These are phyloP conservation scores for Cyberlindnera maritima DNA, from an alignment of 805 yeast genomes.

Conservation along the genomic window DNA sequence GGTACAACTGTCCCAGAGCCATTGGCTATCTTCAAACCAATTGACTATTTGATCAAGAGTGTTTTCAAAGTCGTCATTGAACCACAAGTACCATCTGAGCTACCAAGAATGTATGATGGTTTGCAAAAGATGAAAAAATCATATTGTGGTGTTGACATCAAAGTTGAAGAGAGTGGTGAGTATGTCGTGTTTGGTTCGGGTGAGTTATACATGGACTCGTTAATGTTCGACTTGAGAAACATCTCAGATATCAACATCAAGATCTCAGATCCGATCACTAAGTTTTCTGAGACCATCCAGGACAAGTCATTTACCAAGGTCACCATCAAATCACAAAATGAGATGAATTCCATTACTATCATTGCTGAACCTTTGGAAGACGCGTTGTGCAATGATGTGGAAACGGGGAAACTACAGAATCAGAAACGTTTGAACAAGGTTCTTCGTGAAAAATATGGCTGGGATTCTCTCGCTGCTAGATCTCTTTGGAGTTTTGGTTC, in stretches of 20 bases:
- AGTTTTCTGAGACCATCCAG: constrained; percentile 72
- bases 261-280: constrained; percentile 80
- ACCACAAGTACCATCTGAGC: constrained; percentile 74
- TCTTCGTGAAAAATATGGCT: constrained; percentile 56
- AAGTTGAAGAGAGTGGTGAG: constrained; percentile 87
- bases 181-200: constrained; percentile 80
- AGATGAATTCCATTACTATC: constrained; percentile 57
- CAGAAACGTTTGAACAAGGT: constrained; percentile 47
- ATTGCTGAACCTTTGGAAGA: constrained; percentile 73
- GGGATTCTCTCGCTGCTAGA: constrained; percentile 85
- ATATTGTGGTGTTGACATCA: constrained; percentile 65
- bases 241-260: constrained; percentile 63
- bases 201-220: constrained; percentile 81
- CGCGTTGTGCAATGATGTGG: constrained; percentile 54
- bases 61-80: constrained; percentile 81
- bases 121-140: constrained; percentile 57
- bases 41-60: constrained; percentile 49
- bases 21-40: constrained; percentile 35
- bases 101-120: constrained; percentile 71
- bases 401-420: constrained; percentile 39
- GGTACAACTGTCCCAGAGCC: constrained; percentile 24
- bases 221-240: constrained; percentile 70
- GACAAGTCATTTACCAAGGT: constrained; percentile 68
- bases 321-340: constrained; percentile 55
- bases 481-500: constrained; percentile 81